These are phyloP conservation scores for Andrographis paniculata DNA, from an alignment of 305 asterid genomes.

Conservation along the genomic window DNA sequence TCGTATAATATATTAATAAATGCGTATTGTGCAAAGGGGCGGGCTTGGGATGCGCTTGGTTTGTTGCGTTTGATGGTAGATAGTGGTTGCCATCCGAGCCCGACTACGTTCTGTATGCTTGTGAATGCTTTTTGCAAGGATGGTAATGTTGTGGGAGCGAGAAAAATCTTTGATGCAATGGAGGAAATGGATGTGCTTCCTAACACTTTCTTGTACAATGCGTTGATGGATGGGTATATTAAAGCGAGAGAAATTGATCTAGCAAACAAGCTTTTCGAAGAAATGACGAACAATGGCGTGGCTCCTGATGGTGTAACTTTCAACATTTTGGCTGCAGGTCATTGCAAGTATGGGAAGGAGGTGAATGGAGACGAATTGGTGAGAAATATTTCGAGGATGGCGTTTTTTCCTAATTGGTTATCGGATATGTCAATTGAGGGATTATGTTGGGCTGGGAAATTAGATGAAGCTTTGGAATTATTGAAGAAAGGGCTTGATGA, in stretches of 20 bases:
- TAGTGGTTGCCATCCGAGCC: constrained; percentile 61
- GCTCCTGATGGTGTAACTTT: constrained; percentile 69
- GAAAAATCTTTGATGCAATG: constrained; percentile 54
- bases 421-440: constrained; percentile 54
- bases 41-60: constrained; percentile 47
- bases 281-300: constrained; percentile 63
- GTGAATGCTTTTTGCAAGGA: constrained; percentile 72
- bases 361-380: constrained; percentile 39
- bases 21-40: constrained; percentile 73
- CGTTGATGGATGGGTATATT: constrained; percentile 84
- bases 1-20: constrained; percentile 70
- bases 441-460: constrained; percentile 75
- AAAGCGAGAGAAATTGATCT: constrained; percentile 61
- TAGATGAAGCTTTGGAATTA: constrained; percentile 60
- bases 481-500: constrained; percentile 57
- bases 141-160: constrained; percentile 72
- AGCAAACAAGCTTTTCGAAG: constrained; percentile 60
- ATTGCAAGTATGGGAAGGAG: constrained; percentile 65
- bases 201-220: constrained; percentile 41
- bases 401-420: constrained; percentile 33
- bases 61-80: constrained; percentile 66
- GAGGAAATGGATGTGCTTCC: constrained; percentile 55
- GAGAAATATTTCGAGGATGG: constrained; percentile 38
- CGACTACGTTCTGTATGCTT: constrained; percentile 48
- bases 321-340: constrained; percentile 80